phyloP scores from a whole-genome alignment of 2,329 filamentous ascomycete genomes.

The Bipolaris cookei region DNA sequence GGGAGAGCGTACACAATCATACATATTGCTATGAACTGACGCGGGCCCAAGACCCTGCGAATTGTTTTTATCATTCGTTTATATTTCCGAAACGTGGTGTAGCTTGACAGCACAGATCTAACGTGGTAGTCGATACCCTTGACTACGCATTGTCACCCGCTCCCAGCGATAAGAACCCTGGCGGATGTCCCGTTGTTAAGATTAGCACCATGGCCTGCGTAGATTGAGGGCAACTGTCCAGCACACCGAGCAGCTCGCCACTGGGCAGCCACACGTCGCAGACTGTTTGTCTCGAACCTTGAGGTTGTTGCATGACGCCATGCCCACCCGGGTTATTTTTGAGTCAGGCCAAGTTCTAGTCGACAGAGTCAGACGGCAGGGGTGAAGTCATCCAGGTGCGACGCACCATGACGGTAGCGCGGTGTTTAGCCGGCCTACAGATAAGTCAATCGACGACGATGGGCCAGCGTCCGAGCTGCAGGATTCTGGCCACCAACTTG shows the following conservation, averaged over 20 bases:
- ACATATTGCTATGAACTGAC: not conserved
- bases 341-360: conserved; percentile 7
- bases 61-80: conserved; percentile 2
- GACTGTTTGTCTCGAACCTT: conserved; percentile 4
- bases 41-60: not conserved
- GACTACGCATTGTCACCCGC: not conserved
- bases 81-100: not conserved
- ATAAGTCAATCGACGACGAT: conserved; percentile 10
- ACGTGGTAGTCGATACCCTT: not conserved
- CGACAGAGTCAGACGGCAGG: conserved; percentile 7
- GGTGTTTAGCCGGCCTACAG: conserved; percentile 5
- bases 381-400: conserved; percentile 5
- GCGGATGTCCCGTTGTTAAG: conserved; percentile 9
- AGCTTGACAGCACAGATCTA: conserved; percentile 1
- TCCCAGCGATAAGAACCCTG: conserved; percentile 10
- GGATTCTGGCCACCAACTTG: conserved; percentile 14
- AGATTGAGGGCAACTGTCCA: conserved; percentile 4
- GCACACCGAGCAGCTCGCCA: conserved; percentile 16
- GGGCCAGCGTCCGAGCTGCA: conserved; percentile 8
- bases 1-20: not conserved
- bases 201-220: conserved; percentile 5
- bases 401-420: conserved; percentile 12
- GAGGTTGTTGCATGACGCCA: conserved; percentile 10
- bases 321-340: conserved; percentile 1
- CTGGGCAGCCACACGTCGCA: conserved; percentile 17